Percentiles rank a stretch among this genome's conserved stretches.
Conservation (phyloP, 345 rosid genomes). For the Moringa oleifera region DNA sequence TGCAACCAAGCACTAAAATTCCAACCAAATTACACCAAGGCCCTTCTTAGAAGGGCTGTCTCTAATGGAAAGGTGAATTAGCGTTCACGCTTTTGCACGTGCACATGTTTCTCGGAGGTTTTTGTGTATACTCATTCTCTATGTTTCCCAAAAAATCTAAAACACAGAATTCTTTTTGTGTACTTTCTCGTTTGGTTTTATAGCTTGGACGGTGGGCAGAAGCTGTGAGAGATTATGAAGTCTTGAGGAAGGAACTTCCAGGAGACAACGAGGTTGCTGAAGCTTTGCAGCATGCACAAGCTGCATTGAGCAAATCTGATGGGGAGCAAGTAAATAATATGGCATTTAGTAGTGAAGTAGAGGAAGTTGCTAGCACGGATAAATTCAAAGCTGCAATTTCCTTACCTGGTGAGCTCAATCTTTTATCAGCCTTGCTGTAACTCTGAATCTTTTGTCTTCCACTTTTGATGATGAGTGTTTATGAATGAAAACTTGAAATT, state of each 20-base stretch:
- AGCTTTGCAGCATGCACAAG: slow-evolving; percentile 61
- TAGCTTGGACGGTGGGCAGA: slow-evolving; percentile 84
- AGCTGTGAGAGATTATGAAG: slow-evolving; percentile 80
- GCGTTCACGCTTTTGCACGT: neutral
- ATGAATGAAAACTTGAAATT: neutral
- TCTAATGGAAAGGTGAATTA: slow-evolving; percentile 77
- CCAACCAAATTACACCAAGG: slow-evolving; percentile 75
- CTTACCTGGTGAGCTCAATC: slow-evolving; percentile 45
- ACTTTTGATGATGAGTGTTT: neutral
- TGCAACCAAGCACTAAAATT: slow-evolving; percentile 75
- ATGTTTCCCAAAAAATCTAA: neutral
- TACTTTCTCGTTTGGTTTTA: slow-evolving; percentile 4
- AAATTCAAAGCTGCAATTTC: slow-evolving; percentile 55
- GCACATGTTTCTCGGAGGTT: neutral
- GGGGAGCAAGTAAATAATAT: slow-evolving; percentile 30
- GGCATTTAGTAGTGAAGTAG: slow-evolving; percentile 60
- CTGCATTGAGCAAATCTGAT: slow-evolving; percentile 52
- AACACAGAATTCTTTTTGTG: slow-evolving; percentile 7
- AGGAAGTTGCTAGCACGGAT: slow-evolving; percentile 47
- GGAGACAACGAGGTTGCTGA: slow-evolving; percentile 75
- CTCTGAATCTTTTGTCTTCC: slow-evolving; percentile 8
- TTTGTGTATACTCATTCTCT: neutral
- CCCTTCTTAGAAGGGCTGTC: slow-evolving; percentile 83
- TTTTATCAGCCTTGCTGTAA: neutral
- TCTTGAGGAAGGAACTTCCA: slow-evolving; percentile 74